Conservation (phyloP, 2,329 filamentous ascomycete species). For the Xylaria sp. region DNA sequence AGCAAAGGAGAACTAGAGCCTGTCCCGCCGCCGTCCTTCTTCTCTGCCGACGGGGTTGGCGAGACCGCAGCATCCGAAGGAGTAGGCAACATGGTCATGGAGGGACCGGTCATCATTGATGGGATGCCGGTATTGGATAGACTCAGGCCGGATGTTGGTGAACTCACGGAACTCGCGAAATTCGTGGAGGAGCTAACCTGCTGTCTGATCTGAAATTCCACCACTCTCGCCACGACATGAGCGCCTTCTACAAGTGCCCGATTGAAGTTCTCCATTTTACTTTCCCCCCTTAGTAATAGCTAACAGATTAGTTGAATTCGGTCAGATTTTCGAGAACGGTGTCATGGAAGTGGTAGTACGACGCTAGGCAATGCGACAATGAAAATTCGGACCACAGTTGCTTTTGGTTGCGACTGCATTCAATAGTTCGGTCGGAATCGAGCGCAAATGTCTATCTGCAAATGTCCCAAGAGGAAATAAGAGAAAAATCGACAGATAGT, state of each 20-base stretch:
- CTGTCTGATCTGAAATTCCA: slow-evolving; percentile 39
- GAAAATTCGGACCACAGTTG: not conserved
- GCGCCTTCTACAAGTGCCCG: slow-evolving; percentile 46
- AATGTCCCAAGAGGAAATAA: slow-evolving; percentile 6
- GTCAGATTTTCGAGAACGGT: slow-evolving; percentile 4
- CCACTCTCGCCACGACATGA: slow-evolving; percentile 45
- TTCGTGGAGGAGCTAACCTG: slow-evolving; percentile 12
- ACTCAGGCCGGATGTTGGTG: slow-evolving; percentile 25
- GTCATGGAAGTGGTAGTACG: not conserved
- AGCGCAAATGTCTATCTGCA: not conserved
- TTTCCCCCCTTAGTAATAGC: not conserved
- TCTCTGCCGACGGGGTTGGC: slow-evolving; percentile 27
- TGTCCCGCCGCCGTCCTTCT: slow-evolving; percentile 37
- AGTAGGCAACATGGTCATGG: slow-evolving; percentile 6
- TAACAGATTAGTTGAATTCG: not conserved
- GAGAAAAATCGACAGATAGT: slow-evolving; percentile 1
- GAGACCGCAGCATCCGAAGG: slow-evolving; percentile 11
- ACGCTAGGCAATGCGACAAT: slow-evolving; percentile 11
- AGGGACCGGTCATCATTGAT: not conserved
- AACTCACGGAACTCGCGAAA: not conserved
- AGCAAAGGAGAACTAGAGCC: slow-evolving; percentile 75
- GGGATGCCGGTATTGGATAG: slow-evolving; percentile 7
- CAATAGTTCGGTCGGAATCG: slow-evolving; percentile 4
- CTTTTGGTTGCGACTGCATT: not conserved
- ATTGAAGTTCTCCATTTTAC: slow-evolving; percentile 46